These are phyloP conservation scores for Sicyos baderoa DNA, from an alignment of 306 rosid species.

Conservation along the genomic window DNA sequence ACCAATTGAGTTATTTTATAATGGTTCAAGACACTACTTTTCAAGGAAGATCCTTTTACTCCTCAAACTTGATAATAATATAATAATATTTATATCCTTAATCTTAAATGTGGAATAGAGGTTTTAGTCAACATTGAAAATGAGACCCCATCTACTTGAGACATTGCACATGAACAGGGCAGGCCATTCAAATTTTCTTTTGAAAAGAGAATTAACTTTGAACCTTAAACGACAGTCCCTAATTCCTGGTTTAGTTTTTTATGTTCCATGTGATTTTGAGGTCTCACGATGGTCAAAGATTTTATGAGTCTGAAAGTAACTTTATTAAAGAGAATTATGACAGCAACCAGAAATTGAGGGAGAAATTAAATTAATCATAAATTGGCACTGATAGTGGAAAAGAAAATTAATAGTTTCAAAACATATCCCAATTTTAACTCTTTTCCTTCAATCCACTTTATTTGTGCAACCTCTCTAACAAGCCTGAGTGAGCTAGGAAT, in stretches of 20 bases:
- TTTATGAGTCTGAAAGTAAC: conserved; percentile 1
- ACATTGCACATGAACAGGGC: background rate
- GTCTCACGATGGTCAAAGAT: background rate
- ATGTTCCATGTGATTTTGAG: background rate
- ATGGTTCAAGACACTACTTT: no score
- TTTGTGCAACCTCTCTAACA: background rate
- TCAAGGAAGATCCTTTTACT: no score
- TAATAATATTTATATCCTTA: no score
- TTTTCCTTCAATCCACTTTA: background rate
- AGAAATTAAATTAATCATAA: background rate
- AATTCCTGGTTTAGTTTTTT: no score
- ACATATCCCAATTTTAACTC: background rate
- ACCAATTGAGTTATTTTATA: no score
- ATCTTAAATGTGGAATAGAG: background rate
- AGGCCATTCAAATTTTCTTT: no score
- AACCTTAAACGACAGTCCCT: no score
- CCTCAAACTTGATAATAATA: background rate
- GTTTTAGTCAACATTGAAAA: background rate
- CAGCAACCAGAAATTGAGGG: conserved; percentile 16
- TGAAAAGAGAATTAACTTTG: no score
- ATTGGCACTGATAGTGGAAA: background rate
- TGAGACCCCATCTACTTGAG: background rate
- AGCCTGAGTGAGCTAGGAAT: no score
- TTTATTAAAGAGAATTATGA: conserved; percentile 3
- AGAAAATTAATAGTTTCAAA: background rate